Base-by-base conservation (phyloP, 495 filamentous ascomycete genomes). In the Halenospora varia region DNA sequence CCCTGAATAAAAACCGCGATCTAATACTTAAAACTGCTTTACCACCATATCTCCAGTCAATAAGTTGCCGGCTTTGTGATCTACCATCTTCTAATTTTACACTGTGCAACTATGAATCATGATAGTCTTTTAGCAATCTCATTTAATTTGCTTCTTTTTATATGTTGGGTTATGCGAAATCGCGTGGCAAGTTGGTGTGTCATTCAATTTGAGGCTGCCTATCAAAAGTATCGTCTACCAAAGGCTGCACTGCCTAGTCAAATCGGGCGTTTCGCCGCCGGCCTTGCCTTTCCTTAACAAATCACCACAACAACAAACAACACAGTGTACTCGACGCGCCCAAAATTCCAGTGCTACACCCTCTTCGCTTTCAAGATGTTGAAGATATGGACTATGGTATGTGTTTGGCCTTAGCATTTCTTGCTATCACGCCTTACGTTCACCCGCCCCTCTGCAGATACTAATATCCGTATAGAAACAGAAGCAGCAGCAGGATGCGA, bases 321-420 rank as follows among this genome's bases (percentile, higher is more conserved):
- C 11, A 15, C 11, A 6, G 6, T 6, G 42, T 9, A 6, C 11
- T n/a, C 42, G n/a, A 20, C 42, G 17, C 18, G 13, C 42, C 3
- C n/a, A 24, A 25, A 6, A 10, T 24, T 49, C n/a, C 19, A n/a
- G 4, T 3, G n/a, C 9, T 24, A 23, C n/a, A 4, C 8, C 13
- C 19, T 8, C 13, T 17, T 8, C 19, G 3, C 57, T 56, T 69
- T 57, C 83, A 90, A 73, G 64, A 98, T 98, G 94, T 79, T 97
- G 77, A 98, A 98, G 73, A 96, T 98, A 79, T 98, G 94, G 94
- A 96, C 92, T 71, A 96, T 98, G 92, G 92, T 96, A 77, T 46
- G 82, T 53, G 19, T 13, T 56, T 35, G 61, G 25, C 23, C 8
- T 42, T 42, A 29, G 52, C 6, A 20, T 26, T 42, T 25, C 20